A percentile compares a stretch with the other conserved stretches of the same genome.
phyloP scores from a whole-genome alignment of 306 rosid genomes.

The Casuarina cunninghamiana region DNA sequence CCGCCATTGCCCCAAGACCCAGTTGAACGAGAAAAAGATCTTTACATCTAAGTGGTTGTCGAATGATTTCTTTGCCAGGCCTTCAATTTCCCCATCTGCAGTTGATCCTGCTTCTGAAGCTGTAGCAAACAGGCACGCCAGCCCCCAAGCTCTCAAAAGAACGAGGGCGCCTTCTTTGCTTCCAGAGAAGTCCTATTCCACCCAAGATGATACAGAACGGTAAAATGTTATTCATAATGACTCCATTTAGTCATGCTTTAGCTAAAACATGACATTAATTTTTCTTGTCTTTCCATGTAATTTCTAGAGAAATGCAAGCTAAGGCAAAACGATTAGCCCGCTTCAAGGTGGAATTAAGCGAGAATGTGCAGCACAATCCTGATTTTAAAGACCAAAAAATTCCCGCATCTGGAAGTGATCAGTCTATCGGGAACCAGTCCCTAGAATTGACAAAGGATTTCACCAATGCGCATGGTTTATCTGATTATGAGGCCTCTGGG shows the following conservation, averaged over 20 bases:
- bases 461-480: slow-evolving; percentile 37
- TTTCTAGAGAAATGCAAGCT: slow-evolving; percentile 73
- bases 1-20: background rate
- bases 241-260: slow-evolving; percentile 18
- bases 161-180: slow-evolving; percentile 69
- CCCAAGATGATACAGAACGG: slow-evolving; percentile 71
- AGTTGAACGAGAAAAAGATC: background rate
- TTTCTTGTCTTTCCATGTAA: slow-evolving; percentile 19
- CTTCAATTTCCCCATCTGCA: slow-evolving; percentile 39
- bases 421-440: slow-evolving; percentile 34
- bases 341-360: slow-evolving; percentile 76
- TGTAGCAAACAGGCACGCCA: slow-evolving; percentile 28
- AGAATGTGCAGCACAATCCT: slow-evolving; percentile 43
- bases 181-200: slow-evolving; percentile 45
- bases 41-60: slow-evolving; percentile 17
- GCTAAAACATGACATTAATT: background rate
- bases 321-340: slow-evolving; percentile 95
- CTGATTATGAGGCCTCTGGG: slow-evolving; percentile 57
- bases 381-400: slow-evolving; percentile 46
- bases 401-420: slow-evolving; percentile 40
- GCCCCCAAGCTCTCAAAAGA: slow-evolving; percentile 62
- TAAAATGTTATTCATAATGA: slow-evolving; percentile 35
- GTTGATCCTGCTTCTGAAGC: slow-evolving; percentile 29
- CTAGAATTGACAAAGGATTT: slow-evolving; percentile 46
- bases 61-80: slow-evolving; percentile 36